Evolutionary conservation across 2,329 filamentous ascomycete genomes (phyloP).

Genomic region (Penicillium expansum): DNA sequence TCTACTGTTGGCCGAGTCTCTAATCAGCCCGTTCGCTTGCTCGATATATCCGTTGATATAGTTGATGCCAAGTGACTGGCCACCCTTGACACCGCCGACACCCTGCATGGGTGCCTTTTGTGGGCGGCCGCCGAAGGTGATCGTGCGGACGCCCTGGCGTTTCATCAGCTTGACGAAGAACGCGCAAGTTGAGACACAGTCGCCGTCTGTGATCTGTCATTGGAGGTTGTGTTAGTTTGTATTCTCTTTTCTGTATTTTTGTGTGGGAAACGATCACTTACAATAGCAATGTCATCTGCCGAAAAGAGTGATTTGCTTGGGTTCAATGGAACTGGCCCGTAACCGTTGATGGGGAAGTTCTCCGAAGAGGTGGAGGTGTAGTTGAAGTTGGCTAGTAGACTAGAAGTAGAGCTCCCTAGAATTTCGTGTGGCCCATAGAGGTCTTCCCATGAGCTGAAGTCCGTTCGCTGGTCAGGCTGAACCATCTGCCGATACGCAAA

Average conservation of each 20-base stretch:
- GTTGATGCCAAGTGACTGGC: conserved; percentile 30
- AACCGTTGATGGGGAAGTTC: conserved; percentile 26
- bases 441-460: conserved; percentile 44
- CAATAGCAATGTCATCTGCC: conserved; percentile 36
- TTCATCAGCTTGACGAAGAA: conserved; percentile 57
- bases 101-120: conserved; percentile 56
- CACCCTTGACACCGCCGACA: conserved; percentile 64
- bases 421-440: conserved; percentile 41
- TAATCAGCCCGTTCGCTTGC: conserved; percentile 18
- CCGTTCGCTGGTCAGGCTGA: conserved; percentile 28
- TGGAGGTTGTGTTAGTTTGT: neutral
- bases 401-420: conserved; percentile 20
- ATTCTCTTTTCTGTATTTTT: neutral
- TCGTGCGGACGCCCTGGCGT: conserved; percentile 53
- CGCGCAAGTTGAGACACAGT: conserved; percentile 60
- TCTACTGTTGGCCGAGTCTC: conserved; percentile 10
- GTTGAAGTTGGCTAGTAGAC: conserved; percentile 28
- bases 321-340: conserved; percentile 21
- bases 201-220: conserved; percentile 52
- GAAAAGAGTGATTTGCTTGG: conserved; percentile 25
- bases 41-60: conserved; percentile 26
- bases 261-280: conserved; percentile 8
- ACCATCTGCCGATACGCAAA: conserved; percentile 24
- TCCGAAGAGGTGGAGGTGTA: conserved; percentile 22
- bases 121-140: conserved; percentile 61